Percentiles rank a stretch among this genome's conserved stretches.
Evolutionary conservation across 192 early-diverging fungal species (phyloP).

Genomic region (Coemansia sp.): DNA sequence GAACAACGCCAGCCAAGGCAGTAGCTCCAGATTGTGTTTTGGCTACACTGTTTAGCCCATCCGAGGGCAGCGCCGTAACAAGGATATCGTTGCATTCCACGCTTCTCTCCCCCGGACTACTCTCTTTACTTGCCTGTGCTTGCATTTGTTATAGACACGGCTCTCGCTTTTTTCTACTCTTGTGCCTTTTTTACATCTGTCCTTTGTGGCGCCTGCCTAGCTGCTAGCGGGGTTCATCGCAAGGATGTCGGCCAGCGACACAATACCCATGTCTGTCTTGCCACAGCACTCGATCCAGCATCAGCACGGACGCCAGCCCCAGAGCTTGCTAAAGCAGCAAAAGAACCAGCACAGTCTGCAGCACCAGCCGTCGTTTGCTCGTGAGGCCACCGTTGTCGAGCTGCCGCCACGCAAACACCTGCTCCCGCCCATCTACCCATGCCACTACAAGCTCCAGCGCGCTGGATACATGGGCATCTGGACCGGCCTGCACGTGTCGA

Average conservation of each 20-base stretch:
- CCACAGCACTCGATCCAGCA: neutral
- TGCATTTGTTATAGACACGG: neutral
- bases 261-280: neutral
- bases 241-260: slow-evolving; percentile 3
- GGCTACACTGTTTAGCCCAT: neutral
- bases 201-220: neutral
- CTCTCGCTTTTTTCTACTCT: neutral
- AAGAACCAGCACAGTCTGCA: slow-evolving; percentile 1
- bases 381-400: slow-evolving; percentile 14
- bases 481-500: slow-evolving; percentile 35
- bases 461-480: slow-evolving; percentile 48
- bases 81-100: neutral
- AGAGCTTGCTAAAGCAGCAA: neutral
- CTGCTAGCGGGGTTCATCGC: neutral
- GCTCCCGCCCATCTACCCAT: slow-evolving; percentile 50
- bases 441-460: slow-evolving; percentile 53
- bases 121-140: neutral
- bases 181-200: neutral
- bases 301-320: neutral
- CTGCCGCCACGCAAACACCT: slow-evolving; percentile 32
- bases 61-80: neutral
- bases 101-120: neutral
- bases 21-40: slow-evolving; percentile 8
- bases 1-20: slow-evolving; percentile 4
- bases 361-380: slow-evolving; percentile 20